Evolutionary conservation across 208 protist genomes (phyloP), one percentile per base, ranked within the genome.

Genomic region (Leishmania lainsoni): DNA sequence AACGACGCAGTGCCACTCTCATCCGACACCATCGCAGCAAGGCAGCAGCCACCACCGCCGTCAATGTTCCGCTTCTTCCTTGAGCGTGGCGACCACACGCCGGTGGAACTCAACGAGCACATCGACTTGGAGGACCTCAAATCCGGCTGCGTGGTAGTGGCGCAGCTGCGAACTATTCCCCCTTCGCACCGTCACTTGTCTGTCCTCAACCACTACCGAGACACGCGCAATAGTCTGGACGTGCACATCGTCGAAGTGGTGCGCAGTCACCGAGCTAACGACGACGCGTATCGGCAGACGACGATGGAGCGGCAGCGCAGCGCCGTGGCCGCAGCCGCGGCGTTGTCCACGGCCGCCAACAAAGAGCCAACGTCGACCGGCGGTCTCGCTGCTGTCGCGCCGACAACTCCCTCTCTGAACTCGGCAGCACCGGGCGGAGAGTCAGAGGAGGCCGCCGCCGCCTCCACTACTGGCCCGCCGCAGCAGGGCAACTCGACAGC

Each of bases 161-260:
- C 85, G 58, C 93, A 96, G 84, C 76, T 76, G 49, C 81, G 79
- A n/a, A 65, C 81, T 10, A 69, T 91, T n/a, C 80, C 89, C 1
- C 83, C 78, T 5, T 42, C 89, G 4, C 86, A 81, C 78, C 87
- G 83, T 14, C 79, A 85, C 61, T 59, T 81, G 68, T 79, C 49
- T 54, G 78, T 92, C 12, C 58, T 87, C 42, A 83, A 83, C 20
- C 94, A 91, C 74, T 85, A 90, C 80, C 73, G 42, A 9, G 84
- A 87, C 52, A 65, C 87, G 26, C 52, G 32, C 51, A 61, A 78
- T 56, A 87, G 78, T 42, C 74, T 90, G 20, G 84, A 89, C 49
- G 84, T 91, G 56, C 83, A 80, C 35, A 49, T 94, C 49, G 61
- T 89, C 39, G 86, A 93, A 78, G 83, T 94, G 61, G 51, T 59